phyloP scores from a whole-genome alignment of 257 asterid species.

The Cruciata laevipes region DNA sequence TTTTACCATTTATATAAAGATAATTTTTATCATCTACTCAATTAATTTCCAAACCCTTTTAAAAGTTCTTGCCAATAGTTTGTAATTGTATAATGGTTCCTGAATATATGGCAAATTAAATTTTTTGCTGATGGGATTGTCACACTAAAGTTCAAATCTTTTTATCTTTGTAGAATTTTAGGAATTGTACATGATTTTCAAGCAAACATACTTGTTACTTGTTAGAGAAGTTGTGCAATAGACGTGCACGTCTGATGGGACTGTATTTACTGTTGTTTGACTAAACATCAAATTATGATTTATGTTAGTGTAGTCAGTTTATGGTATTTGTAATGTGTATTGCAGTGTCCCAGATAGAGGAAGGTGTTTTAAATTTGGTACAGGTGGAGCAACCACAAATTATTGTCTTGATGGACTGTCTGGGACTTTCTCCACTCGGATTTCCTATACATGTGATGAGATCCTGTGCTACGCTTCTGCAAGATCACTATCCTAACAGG shows the following conservation, averaged over 20 bases:
- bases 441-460: conserved; percentile 41
- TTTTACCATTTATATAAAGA: no score
- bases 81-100: no score
- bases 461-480: conserved; percentile 42
- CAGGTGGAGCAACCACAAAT: conserved; percentile 30
- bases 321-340: neutral
- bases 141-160: no score
- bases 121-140: no score
- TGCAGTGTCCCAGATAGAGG: conserved; percentile 44
- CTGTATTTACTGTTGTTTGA: neutral
- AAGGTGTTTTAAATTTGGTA: conserved; percentile 29
- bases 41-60: no score
- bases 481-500: conserved; percentile 44
- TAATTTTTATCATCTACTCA: no score
- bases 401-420: conserved; percentile 41
- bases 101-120: no score
- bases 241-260: neutral
- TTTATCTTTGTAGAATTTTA: neutral
- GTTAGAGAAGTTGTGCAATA: neutral
- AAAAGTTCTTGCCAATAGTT: no score
- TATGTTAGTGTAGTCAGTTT: no score
- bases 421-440: conserved; percentile 40
- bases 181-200: no score
- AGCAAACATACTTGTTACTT: no score
- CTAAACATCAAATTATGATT: neutral